Conservation (phyloP, 2,329 filamentous ascomycete species). For the Diaporthe sp. region DNA sequence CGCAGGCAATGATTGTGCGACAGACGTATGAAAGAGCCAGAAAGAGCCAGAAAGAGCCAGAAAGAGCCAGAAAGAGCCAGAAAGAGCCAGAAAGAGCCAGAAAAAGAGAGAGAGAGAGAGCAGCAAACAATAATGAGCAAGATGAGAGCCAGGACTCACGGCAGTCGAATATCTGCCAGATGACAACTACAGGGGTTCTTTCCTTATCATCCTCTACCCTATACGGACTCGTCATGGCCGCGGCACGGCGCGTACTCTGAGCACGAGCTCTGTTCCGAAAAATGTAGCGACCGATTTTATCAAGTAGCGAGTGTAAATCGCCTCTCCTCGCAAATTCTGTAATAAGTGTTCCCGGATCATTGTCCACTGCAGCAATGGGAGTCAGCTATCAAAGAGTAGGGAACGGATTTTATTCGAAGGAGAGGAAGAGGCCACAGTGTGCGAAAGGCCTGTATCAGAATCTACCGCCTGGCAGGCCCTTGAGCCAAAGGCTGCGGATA, state of each 20-base stretch:
- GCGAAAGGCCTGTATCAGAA: too few species aligned
- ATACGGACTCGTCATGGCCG: neutral
- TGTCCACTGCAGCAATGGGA: neutral
- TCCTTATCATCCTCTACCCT: neutral
- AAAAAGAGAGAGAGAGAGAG: too few species aligned
- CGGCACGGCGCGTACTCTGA: too few species aligned
- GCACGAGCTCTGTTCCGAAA: neutral
- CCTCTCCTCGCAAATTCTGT: neutral
- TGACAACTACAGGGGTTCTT: neutral
- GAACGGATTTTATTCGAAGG: too few species aligned
- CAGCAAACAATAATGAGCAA: neutral
- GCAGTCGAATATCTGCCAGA: constrained; percentile 31
- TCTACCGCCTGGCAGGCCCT: too few species aligned
- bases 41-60: too few species aligned
- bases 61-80: neutral
- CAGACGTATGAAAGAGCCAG: too few species aligned
- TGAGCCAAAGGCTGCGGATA: too few species aligned
- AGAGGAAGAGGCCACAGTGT: too few species aligned
- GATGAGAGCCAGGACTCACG: neutral
- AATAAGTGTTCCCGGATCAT: neutral
- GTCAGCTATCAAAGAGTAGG: too few species aligned
- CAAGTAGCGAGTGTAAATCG: neutral
- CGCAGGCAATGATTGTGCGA: neutral
- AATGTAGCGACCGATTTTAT: neutral
- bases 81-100: too few species aligned